These are phyloP conservation scores for Diplodia sapinea DNA, from an alignment of 2,329 filamentous ascomycete genomes.

Conservation along the genomic window DNA sequence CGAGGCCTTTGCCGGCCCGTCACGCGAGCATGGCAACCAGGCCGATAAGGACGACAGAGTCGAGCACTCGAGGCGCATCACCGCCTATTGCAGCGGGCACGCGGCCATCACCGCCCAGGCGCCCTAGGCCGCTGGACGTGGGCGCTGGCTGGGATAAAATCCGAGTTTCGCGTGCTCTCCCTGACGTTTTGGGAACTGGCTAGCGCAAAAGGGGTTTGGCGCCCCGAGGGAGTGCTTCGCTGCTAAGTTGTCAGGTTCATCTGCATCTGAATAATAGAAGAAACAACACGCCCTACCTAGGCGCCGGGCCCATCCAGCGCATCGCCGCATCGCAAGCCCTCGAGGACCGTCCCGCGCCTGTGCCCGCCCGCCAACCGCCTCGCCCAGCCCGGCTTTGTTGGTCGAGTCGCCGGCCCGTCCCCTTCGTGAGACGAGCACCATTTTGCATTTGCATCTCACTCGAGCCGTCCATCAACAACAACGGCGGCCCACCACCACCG, in stretches of 20 bases:
- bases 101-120: too few relatives aligned
- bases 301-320: conserved; percentile 9
- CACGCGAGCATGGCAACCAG: neutral
- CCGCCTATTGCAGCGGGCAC: too few relatives aligned
- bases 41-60: neutral
- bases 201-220: conserved; percentile 24
- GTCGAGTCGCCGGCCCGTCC: conserved; percentile 11
- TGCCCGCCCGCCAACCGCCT: neutral
- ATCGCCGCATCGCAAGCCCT: conserved; percentile 20
- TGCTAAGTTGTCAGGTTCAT: conserved; percentile 24
- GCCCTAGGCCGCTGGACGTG: conserved; percentile 1
- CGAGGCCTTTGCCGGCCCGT: neutral
- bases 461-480: conserved; percentile 28
- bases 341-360: neutral
- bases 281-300: conserved; percentile 17
- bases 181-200: conserved; percentile 29
- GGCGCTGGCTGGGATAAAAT: conserved; percentile 10
- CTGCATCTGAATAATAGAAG: conserved; percentile 23
- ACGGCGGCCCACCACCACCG: neutral
- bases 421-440: conserved; percentile 28
- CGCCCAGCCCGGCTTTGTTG: conserved; percentile 15
- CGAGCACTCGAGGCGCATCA: neutral
- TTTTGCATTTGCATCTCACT: conserved; percentile 31
- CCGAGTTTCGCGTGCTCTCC: conserved; percentile 23
- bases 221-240: conserved; percentile 15